phyloP scores from a whole-genome alignment of 1,139 yeast species.

The Pneumocystis jirovecii region DNA sequence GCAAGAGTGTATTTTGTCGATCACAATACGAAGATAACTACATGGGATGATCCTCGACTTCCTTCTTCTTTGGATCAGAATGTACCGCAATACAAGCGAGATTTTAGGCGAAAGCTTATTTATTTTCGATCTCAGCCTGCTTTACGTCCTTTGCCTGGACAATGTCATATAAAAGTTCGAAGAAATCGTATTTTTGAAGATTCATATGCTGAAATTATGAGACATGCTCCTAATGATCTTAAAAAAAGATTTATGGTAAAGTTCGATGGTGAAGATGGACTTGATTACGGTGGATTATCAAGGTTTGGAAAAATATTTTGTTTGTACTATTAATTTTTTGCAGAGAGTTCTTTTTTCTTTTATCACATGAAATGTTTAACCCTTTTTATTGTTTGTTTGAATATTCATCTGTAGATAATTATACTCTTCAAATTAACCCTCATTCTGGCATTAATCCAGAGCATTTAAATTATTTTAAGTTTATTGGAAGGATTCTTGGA shows the following conservation, averaged over 20 bases:
- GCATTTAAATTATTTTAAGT: constrained; percentile 92
- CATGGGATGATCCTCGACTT: constrained; percentile 98
- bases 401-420: constrained; percentile 94
- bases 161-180: constrained; percentile 94
- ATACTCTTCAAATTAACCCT: constrained; percentile 93
- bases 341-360: constrained; percentile 86
- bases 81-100: constrained; percentile 98
- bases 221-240: constrained; percentile 95
- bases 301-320: neutral
- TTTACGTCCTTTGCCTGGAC: constrained; percentile 89
- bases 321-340: neutral
- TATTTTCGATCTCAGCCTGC: constrained; percentile 98
- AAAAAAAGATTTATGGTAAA: constrained; percentile 95
- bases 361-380: constrained; percentile 96
- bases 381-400: constrained; percentile 95
- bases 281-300: constrained; percentile 98
- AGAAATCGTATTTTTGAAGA: constrained; percentile 95
- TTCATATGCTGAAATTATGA: constrained; percentile 94
- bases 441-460: constrained; percentile 97
- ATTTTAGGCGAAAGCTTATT: constrained; percentile 89
- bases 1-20: constrained; percentile 97
- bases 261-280: constrained; percentile 97
- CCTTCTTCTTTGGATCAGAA: constrained; percentile 95
- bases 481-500: constrained; percentile 96
- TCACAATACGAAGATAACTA: constrained; percentile 95